Percentiles rank a stretch among this genome's conserved stretches.
phyloP scores from a whole-genome alignment of 768 basidiomycete genomes.

The Mycena vulgaris region DNA sequence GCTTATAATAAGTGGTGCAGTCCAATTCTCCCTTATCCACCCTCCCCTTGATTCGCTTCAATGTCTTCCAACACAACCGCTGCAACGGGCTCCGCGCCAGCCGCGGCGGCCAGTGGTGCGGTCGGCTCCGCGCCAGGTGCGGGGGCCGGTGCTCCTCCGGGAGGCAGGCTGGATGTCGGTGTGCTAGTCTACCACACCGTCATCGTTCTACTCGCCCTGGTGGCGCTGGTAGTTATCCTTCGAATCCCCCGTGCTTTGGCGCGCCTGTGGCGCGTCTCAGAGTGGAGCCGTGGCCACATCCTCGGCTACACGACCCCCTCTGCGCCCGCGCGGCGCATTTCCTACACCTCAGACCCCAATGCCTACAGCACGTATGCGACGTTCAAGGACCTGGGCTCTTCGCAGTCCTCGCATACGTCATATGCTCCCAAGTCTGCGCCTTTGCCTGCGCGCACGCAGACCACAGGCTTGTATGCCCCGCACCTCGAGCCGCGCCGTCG shows the following conservation, averaged over 20 bases:
- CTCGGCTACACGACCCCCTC: conserved; percentile 45
- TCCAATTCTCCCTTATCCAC: too few relatives aligned
- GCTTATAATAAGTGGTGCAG: too few relatives aligned
- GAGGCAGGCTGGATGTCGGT: too few relatives aligned
- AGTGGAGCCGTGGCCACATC: conserved; percentile 60
- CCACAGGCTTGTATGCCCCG: conserved; percentile 54
- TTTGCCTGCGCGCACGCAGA: conserved; percentile 41
- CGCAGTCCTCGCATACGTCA: conserved; percentile 33
- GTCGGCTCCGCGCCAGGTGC: too few relatives aligned
- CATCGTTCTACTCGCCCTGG: conserved; percentile 53
- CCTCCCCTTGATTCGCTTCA: too few relatives aligned
- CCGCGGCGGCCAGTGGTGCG: too few relatives aligned
- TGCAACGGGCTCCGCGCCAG: too few relatives aligned
- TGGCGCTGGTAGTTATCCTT: conserved; percentile 52
- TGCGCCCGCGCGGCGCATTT: background rate
- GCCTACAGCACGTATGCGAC: background rate
- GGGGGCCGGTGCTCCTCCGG: too few relatives aligned
- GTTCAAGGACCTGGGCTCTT: conserved; percentile 7
- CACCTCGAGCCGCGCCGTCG: conserved; percentile 63
- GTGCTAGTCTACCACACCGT: conserved; percentile 47
- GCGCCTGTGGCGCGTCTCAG: conserved; percentile 56
- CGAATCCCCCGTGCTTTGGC: conserved; percentile 58
- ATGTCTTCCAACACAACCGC: too few relatives aligned
- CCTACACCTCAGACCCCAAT: background rate
- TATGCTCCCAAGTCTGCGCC: conserved; percentile 36